Conservation (phyloP, 1,284 basidiomycete genomes). For the Macrocystidia cucumis region DNA sequence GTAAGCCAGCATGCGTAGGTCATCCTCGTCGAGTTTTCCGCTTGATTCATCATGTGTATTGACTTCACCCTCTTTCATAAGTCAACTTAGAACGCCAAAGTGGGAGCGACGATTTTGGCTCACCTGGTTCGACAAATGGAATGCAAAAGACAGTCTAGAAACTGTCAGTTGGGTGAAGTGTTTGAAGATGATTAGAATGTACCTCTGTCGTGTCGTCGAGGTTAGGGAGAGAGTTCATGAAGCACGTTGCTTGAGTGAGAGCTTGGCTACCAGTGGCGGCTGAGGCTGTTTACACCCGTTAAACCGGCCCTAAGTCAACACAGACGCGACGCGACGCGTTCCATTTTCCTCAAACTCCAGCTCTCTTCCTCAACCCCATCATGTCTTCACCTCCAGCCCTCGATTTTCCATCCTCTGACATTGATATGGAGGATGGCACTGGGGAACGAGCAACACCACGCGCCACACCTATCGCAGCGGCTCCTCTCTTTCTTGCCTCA, state of each 20-base stretch:
- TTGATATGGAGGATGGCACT: conserved; percentile 47
- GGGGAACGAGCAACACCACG: conserved; percentile 36
- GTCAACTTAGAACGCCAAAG: neutral
- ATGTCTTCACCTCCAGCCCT: conserved; percentile 66
- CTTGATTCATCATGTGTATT: conserved; percentile 30
- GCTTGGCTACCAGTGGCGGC: no score
- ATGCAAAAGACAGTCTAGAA: conserved; percentile 28
- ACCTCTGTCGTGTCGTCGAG: no score
- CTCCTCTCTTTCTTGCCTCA: conserved; percentile 52
- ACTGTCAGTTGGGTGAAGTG: no score
- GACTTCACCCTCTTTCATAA: conserved; percentile 7
- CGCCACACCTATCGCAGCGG: conserved; percentile 25
- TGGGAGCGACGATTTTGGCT: conserved; percentile 11
- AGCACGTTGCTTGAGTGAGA: no score
- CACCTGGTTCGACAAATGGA: conserved; percentile 20
- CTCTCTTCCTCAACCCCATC: conserved; percentile 7
- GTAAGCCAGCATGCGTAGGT: conserved; percentile 39
- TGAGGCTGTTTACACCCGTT: no score
- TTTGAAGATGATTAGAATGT: no score
- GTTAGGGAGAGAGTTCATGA: neutral
- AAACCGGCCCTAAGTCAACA: conserved; percentile 19
- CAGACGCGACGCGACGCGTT: conserved; percentile 43
- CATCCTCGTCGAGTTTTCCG: conserved; percentile 28
- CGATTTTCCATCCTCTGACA: conserved; percentile 58
- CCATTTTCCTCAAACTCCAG: conserved; percentile 10